Evolutionary conservation across 1,284 basidiomycete genomes (phyloP).

Genomic region (Microbotryum scabiosae): DNA sequence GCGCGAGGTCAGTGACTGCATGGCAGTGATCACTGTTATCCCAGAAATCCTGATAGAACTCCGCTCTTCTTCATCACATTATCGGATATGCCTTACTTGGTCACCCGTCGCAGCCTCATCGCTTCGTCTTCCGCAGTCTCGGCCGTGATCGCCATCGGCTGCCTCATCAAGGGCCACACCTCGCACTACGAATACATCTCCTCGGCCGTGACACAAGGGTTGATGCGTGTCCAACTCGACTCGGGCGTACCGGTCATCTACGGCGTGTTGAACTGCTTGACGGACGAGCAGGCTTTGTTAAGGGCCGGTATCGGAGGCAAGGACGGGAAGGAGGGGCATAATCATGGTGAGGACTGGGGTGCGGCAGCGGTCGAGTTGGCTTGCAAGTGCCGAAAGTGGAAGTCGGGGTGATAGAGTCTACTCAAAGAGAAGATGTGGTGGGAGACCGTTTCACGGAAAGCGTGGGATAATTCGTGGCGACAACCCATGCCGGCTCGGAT

Average conservation of each 20-base stretch:
- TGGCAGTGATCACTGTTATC: slow-evolving; percentile 26
- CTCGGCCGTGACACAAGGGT: slow-evolving; percentile 78
- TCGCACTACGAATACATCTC: slow-evolving; percentile 99
- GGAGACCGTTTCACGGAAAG: neutral
- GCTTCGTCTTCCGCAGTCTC: slow-evolving; percentile 73
- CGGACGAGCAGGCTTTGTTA: slow-evolving; percentile 88
- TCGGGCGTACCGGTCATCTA: slow-evolving; percentile 92
- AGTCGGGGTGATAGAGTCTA: neutral
- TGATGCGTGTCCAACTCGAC: slow-evolving; percentile 91
- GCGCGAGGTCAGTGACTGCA: slow-evolving; percentile 51
- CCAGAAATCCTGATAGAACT: no score
- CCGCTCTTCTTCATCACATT: neutral
- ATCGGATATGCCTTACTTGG: neutral
- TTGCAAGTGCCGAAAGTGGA: slow-evolving; percentile 61
- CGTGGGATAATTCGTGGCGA: neutral
- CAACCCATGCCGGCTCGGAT: no score
- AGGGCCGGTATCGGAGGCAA: slow-evolving; percentile 68
- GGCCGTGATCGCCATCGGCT: slow-evolving; percentile 92
- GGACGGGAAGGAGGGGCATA: slow-evolving; percentile 58
- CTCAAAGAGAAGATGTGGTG: slow-evolving; percentile 11
- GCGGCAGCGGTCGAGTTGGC: slow-evolving; percentile 90
- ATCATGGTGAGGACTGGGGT: slow-evolving; percentile 95
- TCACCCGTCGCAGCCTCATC: slow-evolving; percentile 54
- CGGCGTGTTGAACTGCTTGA: slow-evolving; percentile 87
- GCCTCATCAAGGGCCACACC: slow-evolving; percentile 92